Conservation (phyloP, 2,329 filamentous ascomycete species). For the Talaromyces sp. region DNA sequence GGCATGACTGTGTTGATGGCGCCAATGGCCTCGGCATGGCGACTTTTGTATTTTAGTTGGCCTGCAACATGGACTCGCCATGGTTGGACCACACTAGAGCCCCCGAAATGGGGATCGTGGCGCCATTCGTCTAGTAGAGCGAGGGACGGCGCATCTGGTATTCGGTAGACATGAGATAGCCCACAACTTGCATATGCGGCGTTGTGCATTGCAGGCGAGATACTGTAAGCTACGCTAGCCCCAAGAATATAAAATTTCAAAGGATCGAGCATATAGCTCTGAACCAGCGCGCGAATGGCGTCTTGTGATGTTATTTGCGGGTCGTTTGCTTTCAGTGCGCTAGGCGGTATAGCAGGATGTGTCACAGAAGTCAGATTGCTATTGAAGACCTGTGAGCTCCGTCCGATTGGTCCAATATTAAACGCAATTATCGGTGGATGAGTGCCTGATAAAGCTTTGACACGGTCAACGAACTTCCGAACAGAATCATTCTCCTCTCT, state of each 20-base stretch:
- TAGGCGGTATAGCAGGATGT: constrained; percentile 35
- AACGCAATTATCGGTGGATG: constrained; percentile 40
- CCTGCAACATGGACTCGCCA: constrained; percentile 42
- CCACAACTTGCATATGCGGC: constrained; percentile 40
- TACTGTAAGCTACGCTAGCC: constrained; percentile 40
- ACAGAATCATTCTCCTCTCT: constrained; percentile 40
- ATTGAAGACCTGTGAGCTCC: constrained; percentile 46
- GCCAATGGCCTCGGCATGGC: constrained; percentile 45
- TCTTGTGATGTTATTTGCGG: constrained; percentile 38
- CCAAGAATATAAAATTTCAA: constrained; percentile 44
- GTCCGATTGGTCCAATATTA: constrained; percentile 39
- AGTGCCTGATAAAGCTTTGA: constrained; percentile 31
- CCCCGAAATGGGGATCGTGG: constrained; percentile 39
- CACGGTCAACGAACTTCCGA: constrained; percentile 36
- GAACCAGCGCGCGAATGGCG: constrained; percentile 38
- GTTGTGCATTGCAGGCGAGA: constrained; percentile 46
- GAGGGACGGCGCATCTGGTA: constrained; percentile 36
- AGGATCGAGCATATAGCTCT: constrained; percentile 42
- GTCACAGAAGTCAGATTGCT: constrained; percentile 41
- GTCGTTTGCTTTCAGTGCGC: constrained; percentile 26
- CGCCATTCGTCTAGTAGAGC: constrained; percentile 38
- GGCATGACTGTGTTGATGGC: constrained; percentile 46
- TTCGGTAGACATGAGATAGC: constrained; percentile 40
- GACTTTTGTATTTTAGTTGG: constrained; percentile 38
- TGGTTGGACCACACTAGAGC: constrained; percentile 43